Evolutionary conservation across 208 protist species (phyloP).

Genomic region (Leishmania amazonensis): DNA sequence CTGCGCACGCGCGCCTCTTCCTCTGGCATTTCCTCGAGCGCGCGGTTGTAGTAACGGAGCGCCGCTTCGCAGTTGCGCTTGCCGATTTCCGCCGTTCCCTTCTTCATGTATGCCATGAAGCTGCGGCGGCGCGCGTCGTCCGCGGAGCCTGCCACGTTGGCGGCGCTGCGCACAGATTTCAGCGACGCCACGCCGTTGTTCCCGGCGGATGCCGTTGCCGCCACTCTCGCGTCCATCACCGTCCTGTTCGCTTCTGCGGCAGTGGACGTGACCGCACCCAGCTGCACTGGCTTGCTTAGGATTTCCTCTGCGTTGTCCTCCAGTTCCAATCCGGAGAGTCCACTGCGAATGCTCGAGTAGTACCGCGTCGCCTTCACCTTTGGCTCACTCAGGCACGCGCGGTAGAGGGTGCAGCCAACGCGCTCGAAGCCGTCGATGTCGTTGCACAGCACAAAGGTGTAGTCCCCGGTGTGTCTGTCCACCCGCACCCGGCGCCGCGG

Average conservation of each 20-base stretch:
- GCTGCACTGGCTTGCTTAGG: conserved; percentile 27
- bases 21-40: conserved; percentile 58
- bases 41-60: conserved; percentile 68
- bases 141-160: background rate
- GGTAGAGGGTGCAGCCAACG: conserved; percentile 82
- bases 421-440: conserved; percentile 55
- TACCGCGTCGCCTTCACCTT: conserved; percentile 81
- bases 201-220: background rate
- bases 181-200: background rate
- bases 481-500: conserved; percentile 69
- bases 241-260: conserved; percentile 9
- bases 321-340: conserved; percentile 21
- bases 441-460: conserved; percentile 80
- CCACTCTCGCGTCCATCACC: conserved; percentile 1
- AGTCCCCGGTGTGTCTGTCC: conserved; percentile 75
- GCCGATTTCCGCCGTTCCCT: conserved; percentile 57
- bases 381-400: conserved; percentile 79
- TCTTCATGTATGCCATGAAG: conserved; percentile 59
- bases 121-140: conserved; percentile 32
- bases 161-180: conserved; percentile 11
- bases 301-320: conserved; percentile 27
- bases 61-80: conserved; percentile 63
- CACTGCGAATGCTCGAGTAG: conserved; percentile 43
- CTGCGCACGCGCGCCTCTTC: conserved; percentile 65
- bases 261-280: background rate